phyloP scores from a whole-genome alignment of 306 rosid genomes.

The Gillenia trifoliata region DNA sequence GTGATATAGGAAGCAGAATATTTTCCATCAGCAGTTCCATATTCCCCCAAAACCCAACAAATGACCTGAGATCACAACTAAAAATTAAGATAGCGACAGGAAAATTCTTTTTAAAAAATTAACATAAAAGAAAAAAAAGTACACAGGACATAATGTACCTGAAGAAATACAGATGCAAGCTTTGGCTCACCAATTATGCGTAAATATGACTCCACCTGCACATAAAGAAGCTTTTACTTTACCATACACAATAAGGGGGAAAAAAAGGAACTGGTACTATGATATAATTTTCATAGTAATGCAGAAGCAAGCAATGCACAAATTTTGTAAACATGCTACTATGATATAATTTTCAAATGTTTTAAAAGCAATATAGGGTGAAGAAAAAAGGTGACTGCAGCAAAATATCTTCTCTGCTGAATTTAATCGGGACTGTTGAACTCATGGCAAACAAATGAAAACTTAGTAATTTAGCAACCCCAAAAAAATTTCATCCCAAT shows the following conservation, averaged over 20 bases:
- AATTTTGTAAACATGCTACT: not conserved
- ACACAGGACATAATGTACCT: slow-evolving; percentile 41
- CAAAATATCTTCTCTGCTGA: not conserved
- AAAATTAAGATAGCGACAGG: slow-evolving; percentile 19
- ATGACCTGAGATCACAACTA: slow-evolving; percentile 70
- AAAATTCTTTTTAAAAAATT: slow-evolving; percentile 8
- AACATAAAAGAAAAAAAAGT: not conserved
- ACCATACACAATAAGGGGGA: not conserved
- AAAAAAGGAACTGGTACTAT: not conserved
- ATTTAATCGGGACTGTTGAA: not conserved
- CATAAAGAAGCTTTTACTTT: not conserved
- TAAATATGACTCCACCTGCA: slow-evolving; percentile 89
- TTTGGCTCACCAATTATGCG: slow-evolving; percentile 80
- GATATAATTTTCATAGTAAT: too few relatives aligned
- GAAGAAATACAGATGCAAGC: slow-evolving; percentile 92
- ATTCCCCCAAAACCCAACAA: slow-evolving; percentile 98
- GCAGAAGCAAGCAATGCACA: not conserved
- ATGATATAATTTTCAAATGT: not conserved
- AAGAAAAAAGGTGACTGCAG: not conserved
- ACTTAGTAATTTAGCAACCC: not conserved
- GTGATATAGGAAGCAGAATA: slow-evolving; percentile 68
- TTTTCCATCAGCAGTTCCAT: slow-evolving; percentile 90
- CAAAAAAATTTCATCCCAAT: not conserved
- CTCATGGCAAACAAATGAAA: not conserved
- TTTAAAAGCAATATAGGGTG: not conserved